Evolutionary conservation across 2,329 filamentous ascomycete species (phyloP).

Genomic region (Penicillium capsulatum): DNA sequence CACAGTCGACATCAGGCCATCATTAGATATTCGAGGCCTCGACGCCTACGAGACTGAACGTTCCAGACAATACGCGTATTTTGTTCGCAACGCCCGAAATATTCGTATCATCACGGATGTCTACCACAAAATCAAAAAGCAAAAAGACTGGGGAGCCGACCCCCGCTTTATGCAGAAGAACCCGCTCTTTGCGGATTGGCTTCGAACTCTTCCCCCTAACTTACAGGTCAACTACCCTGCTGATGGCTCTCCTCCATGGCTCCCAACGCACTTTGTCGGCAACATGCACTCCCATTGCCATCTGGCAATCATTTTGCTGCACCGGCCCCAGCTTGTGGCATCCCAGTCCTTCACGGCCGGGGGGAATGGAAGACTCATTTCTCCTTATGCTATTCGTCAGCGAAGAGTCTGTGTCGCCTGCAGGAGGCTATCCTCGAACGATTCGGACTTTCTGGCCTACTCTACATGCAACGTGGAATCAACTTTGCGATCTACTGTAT

Average conservation of each 20-base stretch:
- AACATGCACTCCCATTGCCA: conserved; percentile 89
- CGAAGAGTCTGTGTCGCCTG: conserved; percentile 77
- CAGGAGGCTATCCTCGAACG: conserved; percentile 76
- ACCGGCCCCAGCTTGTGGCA: conserved; percentile 77
- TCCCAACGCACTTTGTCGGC: conserved; percentile 80
- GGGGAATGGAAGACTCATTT: conserved; percentile 85
- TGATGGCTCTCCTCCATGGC: conserved; percentile 76
- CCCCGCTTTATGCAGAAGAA: conserved; percentile 78
- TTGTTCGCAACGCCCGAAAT: conserved; percentile 71
- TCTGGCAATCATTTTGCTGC: conserved; percentile 77
- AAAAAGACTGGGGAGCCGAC: conserved; percentile 80
- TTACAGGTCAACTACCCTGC: conserved; percentile 71
- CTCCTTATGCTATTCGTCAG: conserved; percentile 76
- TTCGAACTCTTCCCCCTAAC: conserved; percentile 71
- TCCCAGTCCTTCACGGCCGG: conserved; percentile 67
- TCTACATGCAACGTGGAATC: conserved; percentile 90
- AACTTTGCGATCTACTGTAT: conserved; percentile 94
- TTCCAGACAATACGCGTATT: conserved; percentile 80
- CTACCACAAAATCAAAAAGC: conserved; percentile 69
- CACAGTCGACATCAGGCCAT: conserved; percentile 69
- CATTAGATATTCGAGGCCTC: conserved; percentile 59
- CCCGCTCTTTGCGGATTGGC: conserved; percentile 70
- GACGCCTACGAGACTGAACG: conserved; percentile 72
- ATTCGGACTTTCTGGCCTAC: conserved; percentile 73
- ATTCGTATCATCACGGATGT: conserved; percentile 72